Percentiles rank a stretch among this genome's conserved stretches.
Conservation (phyloP, 2,329 filamentous ascomycete species). For the Rhynchosporium secalis region DNA sequence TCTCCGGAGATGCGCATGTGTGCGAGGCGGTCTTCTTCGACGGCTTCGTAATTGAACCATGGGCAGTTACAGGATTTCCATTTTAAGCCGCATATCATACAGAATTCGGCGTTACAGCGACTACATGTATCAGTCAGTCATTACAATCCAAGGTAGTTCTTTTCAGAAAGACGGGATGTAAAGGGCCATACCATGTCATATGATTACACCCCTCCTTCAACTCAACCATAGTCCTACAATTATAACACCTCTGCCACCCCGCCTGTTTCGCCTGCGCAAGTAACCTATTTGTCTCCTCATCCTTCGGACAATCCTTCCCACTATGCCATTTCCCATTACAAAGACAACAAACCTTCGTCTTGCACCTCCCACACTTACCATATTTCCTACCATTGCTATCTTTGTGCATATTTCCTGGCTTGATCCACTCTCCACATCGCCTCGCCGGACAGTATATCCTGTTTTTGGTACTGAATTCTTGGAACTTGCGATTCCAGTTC, state of each 20-base stretch:
- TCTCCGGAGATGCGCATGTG: constrained; percentile 49
- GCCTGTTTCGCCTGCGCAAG: constrained; percentile 64
- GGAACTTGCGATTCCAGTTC: constrained; percentile 77
- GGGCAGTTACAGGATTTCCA: constrained; percentile 86
- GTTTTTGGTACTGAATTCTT: constrained; percentile 72
- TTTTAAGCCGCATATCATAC: constrained; percentile 77
- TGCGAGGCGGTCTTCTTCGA: constrained; percentile 55
- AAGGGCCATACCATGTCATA: constrained; percentile 71
- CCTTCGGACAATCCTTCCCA: constrained; percentile 67
- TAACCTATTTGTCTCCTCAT: constrained; percentile 64
- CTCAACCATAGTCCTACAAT: constrained; percentile 73
- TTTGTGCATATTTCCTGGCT: constrained; percentile 65
- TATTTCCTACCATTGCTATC: constrained; percentile 59
- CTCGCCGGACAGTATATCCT: constrained; percentile 74
- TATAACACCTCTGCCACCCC: constrained; percentile 75
- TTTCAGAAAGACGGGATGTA: too few relatives aligned
- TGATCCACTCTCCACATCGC: constrained; percentile 78
- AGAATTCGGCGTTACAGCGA: constrained; percentile 81
- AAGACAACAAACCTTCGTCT: constrained; percentile 69
- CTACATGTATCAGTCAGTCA: constrained; percentile 43
- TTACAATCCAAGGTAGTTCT: too few relatives aligned
- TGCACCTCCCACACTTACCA: constrained; percentile 70
- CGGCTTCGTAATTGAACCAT: constrained; percentile 67
- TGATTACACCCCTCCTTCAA: constrained; percentile 83
- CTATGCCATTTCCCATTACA: constrained; percentile 78